phyloP scores from a whole-genome alignment of 106 monocot genomes.

The Allium sativum region DNA sequence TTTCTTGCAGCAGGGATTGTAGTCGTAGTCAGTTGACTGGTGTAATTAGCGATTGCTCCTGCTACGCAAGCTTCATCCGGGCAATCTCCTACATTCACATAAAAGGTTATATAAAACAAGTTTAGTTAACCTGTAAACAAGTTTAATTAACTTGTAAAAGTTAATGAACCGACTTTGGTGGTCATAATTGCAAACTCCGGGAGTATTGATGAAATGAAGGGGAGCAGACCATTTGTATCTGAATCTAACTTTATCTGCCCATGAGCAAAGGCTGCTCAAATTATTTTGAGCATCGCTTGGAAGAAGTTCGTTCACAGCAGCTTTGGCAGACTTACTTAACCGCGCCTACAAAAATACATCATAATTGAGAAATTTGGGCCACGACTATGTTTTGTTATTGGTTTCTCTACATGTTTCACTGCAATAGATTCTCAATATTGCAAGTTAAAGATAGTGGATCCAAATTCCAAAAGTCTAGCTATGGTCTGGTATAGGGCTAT shows the following conservation, averaged over 20 bases:
- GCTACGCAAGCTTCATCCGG: constrained; percentile 26
- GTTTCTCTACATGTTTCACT: no score
- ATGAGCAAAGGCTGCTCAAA: constrained; percentile 45
- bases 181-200: constrained; percentile 39
- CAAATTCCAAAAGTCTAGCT: no score
- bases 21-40: constrained; percentile 32
- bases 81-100: constrained; percentile 28
- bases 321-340: constrained; percentile 23
- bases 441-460: no score
- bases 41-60: constrained; percentile 55
- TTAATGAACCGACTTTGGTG: constrained; percentile 22
- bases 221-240: constrained; percentile 33
- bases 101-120: not conserved
- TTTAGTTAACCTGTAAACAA: not conserved
- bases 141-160: not conserved
- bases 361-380: no score
- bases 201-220: constrained; percentile 44
- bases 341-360: constrained; percentile 14
- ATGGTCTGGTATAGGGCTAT: no score
- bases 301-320: constrained; percentile 33
- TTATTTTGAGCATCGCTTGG: constrained; percentile 34
- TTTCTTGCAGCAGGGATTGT: constrained; percentile 12
- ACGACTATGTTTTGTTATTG: no score
- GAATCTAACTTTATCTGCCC: constrained; percentile 45
- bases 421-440: no score